phyloP scores from a whole-genome alignment of 208 protist genomes.

The Balamuthia mandrillaris region DNA sequence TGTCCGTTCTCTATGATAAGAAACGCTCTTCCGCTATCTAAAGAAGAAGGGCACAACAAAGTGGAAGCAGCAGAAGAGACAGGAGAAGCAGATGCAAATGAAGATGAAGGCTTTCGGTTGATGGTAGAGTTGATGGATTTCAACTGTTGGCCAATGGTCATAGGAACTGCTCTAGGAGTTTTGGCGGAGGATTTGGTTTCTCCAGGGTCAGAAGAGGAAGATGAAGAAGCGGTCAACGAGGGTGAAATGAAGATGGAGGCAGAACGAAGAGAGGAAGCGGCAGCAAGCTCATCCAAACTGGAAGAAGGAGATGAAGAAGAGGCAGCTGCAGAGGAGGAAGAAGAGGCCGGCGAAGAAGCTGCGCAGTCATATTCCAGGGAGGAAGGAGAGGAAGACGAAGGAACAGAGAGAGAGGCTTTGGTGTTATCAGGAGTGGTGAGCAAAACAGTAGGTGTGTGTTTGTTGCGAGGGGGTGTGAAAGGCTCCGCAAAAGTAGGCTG shows the following conservation, averaged over 20 bases:
- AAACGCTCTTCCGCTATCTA: too few species aligned
- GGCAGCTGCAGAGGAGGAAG: neutral
- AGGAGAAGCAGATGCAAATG: too few species aligned
- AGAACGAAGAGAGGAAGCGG: neutral
- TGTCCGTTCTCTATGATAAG: too few species aligned
- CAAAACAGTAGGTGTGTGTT: neutral
- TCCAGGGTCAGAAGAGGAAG: too few species aligned
- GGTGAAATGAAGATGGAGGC: too few species aligned
- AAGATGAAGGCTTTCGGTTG: too few species aligned
- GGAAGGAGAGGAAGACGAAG: too few species aligned
- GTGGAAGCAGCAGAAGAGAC: neutral
- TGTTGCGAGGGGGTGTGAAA: neutral
- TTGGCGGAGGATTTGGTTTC: too few species aligned
- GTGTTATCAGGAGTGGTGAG: neutral
- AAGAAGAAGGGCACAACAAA: neutral
- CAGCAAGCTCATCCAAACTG: neutral
- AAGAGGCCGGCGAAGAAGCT: too few species aligned
- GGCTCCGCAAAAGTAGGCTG: neutral
- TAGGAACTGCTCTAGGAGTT: neutral
- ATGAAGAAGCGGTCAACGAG: too few species aligned
- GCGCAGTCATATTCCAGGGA: too few species aligned
- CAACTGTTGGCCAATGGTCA: neutral
- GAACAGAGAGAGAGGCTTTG: too few species aligned
- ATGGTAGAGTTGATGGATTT: slow-evolving; percentile 11
- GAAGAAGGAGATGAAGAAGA: neutral